Conservation (phyloP, 148 eudicot genomes). For the Arbutus unedo region DNA sequence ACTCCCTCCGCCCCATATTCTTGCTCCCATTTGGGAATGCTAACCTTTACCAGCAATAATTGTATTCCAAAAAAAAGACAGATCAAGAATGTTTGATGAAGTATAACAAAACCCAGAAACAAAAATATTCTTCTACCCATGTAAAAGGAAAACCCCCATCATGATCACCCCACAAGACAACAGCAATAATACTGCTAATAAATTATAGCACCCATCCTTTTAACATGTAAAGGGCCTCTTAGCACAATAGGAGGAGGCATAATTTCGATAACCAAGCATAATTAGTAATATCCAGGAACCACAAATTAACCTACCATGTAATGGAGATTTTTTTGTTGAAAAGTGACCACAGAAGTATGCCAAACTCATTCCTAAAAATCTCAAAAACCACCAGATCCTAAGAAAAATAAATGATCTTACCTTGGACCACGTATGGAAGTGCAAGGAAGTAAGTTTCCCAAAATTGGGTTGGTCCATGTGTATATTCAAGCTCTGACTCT, state of each 20-base stretch:
- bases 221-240: neutral
- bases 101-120: neutral
- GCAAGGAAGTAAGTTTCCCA: conserved; percentile 73
- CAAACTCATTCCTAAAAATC: neutral
- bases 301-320: neutral
- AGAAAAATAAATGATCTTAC: conserved; percentile 18
- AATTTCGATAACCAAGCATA: neutral
- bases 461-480: conserved; percentile 78
- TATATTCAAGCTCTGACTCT: conserved; percentile 76
- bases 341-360: neutral
- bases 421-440: conserved; percentile 71
- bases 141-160: neutral
- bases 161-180: neutral
- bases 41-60: too few relatives aligned
- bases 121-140: neutral
- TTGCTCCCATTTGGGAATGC: neutral
- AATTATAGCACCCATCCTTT: neutral
- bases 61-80: neutral
- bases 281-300: neutral
- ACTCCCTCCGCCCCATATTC: too few relatives aligned
- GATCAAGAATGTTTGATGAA: neutral
- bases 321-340: neutral
- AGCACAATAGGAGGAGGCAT: neutral
- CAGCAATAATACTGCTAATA: neutral
- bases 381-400: neutral